Percentiles rank a stretch among this genome's conserved stretches.
Conservation (phyloP, 495 filamentous ascomycete species). For the Viridothelium virens region DNA sequence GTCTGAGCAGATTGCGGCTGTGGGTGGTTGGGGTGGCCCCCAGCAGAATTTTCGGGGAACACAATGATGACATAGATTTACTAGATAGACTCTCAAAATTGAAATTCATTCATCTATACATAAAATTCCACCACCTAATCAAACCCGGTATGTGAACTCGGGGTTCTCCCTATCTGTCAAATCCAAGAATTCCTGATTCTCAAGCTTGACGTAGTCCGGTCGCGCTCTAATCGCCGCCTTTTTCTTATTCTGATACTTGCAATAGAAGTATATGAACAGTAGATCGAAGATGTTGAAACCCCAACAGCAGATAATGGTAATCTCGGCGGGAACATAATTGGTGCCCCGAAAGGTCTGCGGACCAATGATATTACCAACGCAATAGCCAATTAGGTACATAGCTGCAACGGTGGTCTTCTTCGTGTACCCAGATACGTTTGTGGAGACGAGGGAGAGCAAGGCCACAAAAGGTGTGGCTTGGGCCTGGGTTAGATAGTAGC, state of each 20-base stretch:
- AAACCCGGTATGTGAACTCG: conserved; percentile 36
- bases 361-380: conserved; percentile 38
- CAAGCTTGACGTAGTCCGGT: conserved; percentile 55
- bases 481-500: conserved; percentile 58
- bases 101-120: background rate
- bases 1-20: no score
- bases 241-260: conserved; percentile 50
- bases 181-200: conserved; percentile 58
- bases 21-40: no score
- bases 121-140: background rate
- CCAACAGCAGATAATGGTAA: conserved; percentile 60
- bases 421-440: conserved; percentile 64
- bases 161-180: conserved; percentile 49
- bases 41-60: no score
- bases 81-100: no score
- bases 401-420: conserved; percentile 69
- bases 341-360: conserved; percentile 52
- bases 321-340: conserved; percentile 61
- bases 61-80: no score
- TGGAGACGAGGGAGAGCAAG: conserved; percentile 50
- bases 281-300: conserved; percentile 49
- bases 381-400: conserved; percentile 52
- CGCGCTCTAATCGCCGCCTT: conserved; percentile 48
- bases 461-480: conserved; percentile 53
- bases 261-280: conserved; percentile 57